Evolutionary conservation across 768 basidiomycete species (phyloP), one percentile per base, ranked within the genome.

Genomic region (Tylopilus sp.): DNA sequence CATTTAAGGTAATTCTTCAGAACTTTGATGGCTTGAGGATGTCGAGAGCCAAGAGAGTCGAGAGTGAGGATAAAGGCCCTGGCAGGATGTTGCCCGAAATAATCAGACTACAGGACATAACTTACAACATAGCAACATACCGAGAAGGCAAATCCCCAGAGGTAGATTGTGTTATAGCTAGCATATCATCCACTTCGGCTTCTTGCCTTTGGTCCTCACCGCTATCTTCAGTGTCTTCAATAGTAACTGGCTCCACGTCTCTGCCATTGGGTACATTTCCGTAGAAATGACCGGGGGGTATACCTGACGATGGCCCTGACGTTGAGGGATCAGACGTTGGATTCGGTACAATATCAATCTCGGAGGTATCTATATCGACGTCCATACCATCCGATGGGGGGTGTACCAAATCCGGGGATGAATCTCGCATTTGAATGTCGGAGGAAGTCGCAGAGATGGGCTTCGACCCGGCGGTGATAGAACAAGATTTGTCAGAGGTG

Each of bases 61-160:
- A 99, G 80, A 0, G 85, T 91, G 64, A 94, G 85, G 30, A 99
- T 85, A 56, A 81, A 83, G 6, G 90, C 84, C 51, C 90, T 92
- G 62, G 6, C 0, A 4, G 44, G 36, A 45, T 20, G 39, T 9
- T 4, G 28, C 15, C 3, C 22, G 33, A 28, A 42, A 52, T 20
- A 40, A 40, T 51, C 22, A 25, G 22, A 39, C 17, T 22, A 6
- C 8, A 44, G 35, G 4, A 7, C 47, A 20, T 40, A 44, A 15
- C 8, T 12, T 25, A 6, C 17, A 10, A 13, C 22, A 43, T 21
- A 43, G 11, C 2, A 17, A 51, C 69, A 41, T 56, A 71, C 68
- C 51, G 63, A 33, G 55, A 30, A 49, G 48, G 53, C 2, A 41
- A 55, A 56, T 59, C 53, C n/a, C 47, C 38, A 1, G 46, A n/a